Base-by-base conservation (phyloP, 352 stramenopile genomes). In the Phytophthora pisi region DNA sequence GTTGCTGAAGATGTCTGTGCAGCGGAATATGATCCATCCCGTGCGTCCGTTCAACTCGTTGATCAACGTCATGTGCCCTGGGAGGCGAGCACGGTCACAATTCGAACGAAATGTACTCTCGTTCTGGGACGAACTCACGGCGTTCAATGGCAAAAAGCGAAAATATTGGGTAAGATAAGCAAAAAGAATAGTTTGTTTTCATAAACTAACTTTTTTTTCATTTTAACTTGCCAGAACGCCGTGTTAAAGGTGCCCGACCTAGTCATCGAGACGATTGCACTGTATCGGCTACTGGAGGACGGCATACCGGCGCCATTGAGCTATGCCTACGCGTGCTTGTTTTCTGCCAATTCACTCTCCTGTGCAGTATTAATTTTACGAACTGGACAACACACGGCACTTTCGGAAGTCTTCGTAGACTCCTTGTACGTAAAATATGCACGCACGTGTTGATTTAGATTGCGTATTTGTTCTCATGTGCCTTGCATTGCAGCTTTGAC, bases 1-100 rank as follows among this genome's bases (percentile, higher is more conserved):
- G 2, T 26, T 70, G 26, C 26, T 64, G 5, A 65, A 52, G 43
- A 50, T 70, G 56, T 49, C 42, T 4, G n/a, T 26, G n/a, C 42
- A 49, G n/a, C 42, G 42, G 23, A 49, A 49, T 26, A 24, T 8
- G 6, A 26, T 49, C 9, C 42, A 24, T 24, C n/a, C 42, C 26
- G n/a, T 49, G 0, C 16, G 42, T 3, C 42, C 42, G 8, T 49
- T 49, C 42, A 49, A 13, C 16, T 26, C 26, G 6, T 49, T 49
- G n/a, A 24, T 49, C 16, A 49, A 4, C 42, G 4, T 24, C 16
- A 49, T 49, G 42, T 49, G 42, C 42, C 42, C 42, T 8, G 42
- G 42, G 10, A 49, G 42, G 42, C 26, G n/a, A 49, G 26, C 42
- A 5, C n/a, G 7, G 2, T 49, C n/a, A 11, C 42, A 49, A 11